Evolutionary conservation across 2,329 filamentous ascomycete genomes (phyloP).

Genomic region (Colletotrichum sansevieriae): DNA sequence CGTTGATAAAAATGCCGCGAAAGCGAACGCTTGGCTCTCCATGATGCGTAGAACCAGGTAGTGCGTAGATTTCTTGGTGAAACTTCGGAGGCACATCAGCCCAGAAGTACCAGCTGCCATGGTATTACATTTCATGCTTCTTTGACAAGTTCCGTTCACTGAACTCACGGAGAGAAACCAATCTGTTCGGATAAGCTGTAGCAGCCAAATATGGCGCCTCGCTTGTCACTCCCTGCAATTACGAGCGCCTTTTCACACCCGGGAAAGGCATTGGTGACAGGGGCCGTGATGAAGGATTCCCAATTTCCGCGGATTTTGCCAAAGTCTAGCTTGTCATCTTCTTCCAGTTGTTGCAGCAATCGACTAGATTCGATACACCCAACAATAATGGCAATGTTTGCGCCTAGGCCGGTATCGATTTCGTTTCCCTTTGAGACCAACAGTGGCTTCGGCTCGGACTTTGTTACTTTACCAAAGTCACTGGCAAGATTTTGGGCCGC

Average conservation of each 20-base stretch:
- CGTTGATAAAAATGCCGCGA: slow-evolving; percentile 73
- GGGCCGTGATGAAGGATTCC: slow-evolving; percentile 66
- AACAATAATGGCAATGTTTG: slow-evolving; percentile 19
- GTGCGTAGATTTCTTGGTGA: slow-evolving; percentile 63
- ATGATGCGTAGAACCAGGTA: slow-evolving; percentile 60
- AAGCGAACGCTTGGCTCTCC: slow-evolving; percentile 70
- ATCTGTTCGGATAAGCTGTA: slow-evolving; percentile 74
- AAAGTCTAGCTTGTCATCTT: slow-evolving; percentile 60
- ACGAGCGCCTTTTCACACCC: slow-evolving; percentile 63
- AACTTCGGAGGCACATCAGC: slow-evolving; percentile 67
- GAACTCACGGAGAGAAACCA: slow-evolving; percentile 66
- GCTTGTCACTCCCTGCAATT: slow-evolving; percentile 69
- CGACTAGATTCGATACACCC: slow-evolving; percentile 54
- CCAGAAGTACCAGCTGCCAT: slow-evolving; percentile 66
- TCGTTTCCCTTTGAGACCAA: slow-evolving; percentile 5
- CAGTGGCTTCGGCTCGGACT: slow-evolving; percentile 7
- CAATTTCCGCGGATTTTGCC: slow-evolving; percentile 64
- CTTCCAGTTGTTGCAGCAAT: slow-evolving; percentile 59
- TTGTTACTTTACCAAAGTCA: slow-evolving; percentile 47
- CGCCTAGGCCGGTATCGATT: background rate
- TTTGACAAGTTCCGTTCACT: too few species aligned
- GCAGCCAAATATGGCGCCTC: slow-evolving; percentile 69
- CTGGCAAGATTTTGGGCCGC: slow-evolving; percentile 49
- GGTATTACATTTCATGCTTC: background rate
- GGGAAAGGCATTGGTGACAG: slow-evolving; percentile 59